Evolutionary conservation across 73 alveolate genomes (phyloP).

Genomic region (Paramecium primaurelia): DNA sequence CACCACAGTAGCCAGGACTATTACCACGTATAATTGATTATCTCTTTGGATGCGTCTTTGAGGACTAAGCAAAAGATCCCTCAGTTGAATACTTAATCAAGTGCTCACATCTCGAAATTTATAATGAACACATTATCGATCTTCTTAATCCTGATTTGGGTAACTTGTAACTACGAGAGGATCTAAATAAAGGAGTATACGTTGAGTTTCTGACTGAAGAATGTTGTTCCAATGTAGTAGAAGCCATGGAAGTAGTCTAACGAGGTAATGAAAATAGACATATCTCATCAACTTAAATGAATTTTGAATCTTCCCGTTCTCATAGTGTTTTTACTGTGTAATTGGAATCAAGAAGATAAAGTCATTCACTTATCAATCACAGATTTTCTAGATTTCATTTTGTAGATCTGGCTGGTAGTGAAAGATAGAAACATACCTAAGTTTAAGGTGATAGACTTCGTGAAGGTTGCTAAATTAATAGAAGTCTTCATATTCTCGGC

Average conservation of each 20-base stretch:
- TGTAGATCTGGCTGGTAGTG: slow-evolving; percentile 99
- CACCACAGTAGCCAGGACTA: slow-evolving; percentile 35
- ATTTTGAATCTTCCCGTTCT: slow-evolving; percentile 86
- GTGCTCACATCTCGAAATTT: slow-evolving; percentile 87
- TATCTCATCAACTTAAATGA: slow-evolving; percentile 89
- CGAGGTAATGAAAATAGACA: slow-evolving; percentile 90
- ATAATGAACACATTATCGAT: slow-evolving; percentile 93
- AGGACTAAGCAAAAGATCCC: slow-evolving; percentile 33
- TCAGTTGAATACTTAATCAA: slow-evolving; percentile 81
- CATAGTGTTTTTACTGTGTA: slow-evolving; percentile 95
- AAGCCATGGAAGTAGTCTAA: slow-evolving; percentile 81
- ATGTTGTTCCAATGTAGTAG: slow-evolving; percentile 76
- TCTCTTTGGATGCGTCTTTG: slow-evolving; percentile 30
- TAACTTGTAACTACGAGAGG: slow-evolving; percentile 78
- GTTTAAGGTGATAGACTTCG: slow-evolving; percentile 85
- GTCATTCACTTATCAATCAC: slow-evolving; percentile 58
- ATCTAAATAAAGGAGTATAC: slow-evolving; percentile 74
- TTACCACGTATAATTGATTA: slow-evolving; percentile 59
- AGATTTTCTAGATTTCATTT: slow-evolving; percentile 91
- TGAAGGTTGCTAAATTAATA: slow-evolving; percentile 96
- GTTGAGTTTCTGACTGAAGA: slow-evolving; percentile 82
- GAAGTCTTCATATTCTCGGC: slow-evolving; percentile 89
- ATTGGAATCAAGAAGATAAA: slow-evolving; percentile 68
- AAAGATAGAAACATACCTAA: slow-evolving; percentile 90
- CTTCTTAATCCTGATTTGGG: slow-evolving; percentile 76